Conservation (phyloP, 768 basidiomycete species). For the Tubosaeta brunneosetosa region DNA sequence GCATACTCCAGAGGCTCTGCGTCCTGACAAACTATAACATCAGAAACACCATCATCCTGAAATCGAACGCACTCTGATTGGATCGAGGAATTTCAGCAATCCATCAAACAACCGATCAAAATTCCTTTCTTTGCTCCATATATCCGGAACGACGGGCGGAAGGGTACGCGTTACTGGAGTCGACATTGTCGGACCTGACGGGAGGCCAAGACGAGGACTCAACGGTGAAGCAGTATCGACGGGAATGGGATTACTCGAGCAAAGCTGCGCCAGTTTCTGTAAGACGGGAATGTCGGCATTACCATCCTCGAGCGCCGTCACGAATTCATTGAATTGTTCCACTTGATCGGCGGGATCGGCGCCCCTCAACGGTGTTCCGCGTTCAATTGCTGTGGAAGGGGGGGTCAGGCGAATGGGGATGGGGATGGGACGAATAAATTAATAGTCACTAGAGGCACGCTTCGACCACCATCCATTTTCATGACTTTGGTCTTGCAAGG, state of each 20-base stretch:
- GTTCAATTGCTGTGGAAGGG: constrained; percentile 33
- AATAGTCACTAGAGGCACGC: constrained; percentile 58
- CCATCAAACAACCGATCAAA: constrained; percentile 69
- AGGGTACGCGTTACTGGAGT: constrained; percentile 34
- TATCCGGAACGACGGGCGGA: constrained; percentile 45
- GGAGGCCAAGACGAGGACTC: constrained; percentile 47
- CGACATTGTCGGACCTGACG: constrained; percentile 57
- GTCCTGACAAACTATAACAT: constrained; percentile 36
- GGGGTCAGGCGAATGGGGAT: constrained; percentile 8
- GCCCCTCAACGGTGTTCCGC: constrained; percentile 42
- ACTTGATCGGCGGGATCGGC: constrained; percentile 36
- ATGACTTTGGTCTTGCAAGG: constrained; percentile 60
- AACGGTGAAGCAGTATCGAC: constrained; percentile 44
- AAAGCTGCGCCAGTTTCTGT: constrained; percentile 63
- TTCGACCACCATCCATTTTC: constrained; percentile 86
- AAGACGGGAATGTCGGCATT: constrained; percentile 50
- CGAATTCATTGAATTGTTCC: constrained; percentile 51
- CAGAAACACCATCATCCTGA: background rate
- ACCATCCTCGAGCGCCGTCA: constrained; percentile 50
- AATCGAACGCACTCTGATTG: constrained; percentile 48
- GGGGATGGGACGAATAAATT: background rate
- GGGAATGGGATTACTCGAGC: constrained; percentile 51
- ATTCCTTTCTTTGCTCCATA: constrained; percentile 70
- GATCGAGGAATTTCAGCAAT: constrained; percentile 58
- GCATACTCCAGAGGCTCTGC: constrained; percentile 71